These are phyloP conservation scores for Xylaria flabelliformis DNA, from an alignment of 495 filamentous ascomycete species.

Conservation along the genomic window DNA sequence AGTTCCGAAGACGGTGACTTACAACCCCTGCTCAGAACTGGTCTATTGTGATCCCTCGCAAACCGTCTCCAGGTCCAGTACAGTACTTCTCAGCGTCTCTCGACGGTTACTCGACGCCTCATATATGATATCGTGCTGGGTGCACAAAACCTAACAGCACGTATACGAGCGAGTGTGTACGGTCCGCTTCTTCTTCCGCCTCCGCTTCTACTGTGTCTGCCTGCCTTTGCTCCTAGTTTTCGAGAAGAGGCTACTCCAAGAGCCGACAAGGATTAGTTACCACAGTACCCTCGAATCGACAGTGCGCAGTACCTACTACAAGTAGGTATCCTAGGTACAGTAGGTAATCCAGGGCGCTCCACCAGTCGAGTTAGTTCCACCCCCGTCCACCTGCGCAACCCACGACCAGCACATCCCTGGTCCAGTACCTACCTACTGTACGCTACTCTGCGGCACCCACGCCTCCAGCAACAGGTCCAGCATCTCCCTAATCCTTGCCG, in stretches of 20 bases:
- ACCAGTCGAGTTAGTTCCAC: constrained; percentile 2
- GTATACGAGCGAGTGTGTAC: constrained; percentile 3
- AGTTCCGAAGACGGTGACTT: neutral
- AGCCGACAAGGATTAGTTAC: constrained; percentile 11
- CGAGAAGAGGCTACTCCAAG: constrained; percentile 12
- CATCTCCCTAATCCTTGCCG: constrained; percentile 25
- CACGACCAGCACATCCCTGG: constrained; percentile 13
- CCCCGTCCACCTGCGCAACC: constrained; percentile 19
- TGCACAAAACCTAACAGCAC: neutral
- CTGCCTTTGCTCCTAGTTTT: neutral
- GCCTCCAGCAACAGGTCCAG: constrained; percentile 11
- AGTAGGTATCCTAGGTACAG: neutral
- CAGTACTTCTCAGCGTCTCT: neutral
- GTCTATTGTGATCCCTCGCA: constrained; percentile 18
- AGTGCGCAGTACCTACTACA: constrained; percentile 1
- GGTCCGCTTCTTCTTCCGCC: constrained; percentile 10
- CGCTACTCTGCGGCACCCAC: constrained; percentile 19
- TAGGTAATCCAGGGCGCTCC: neutral
- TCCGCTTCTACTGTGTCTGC: neutral
- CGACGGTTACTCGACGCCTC: neutral
- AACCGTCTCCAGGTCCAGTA: constrained; percentile 2
- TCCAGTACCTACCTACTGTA: neutral
- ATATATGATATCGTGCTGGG: neutral
- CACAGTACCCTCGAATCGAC: constrained; percentile 23
- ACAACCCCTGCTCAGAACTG: neutral